Conservation (phyloP, 2,329 filamentous ascomycete species). For the Daldinia eschscholtzii region DNA sequence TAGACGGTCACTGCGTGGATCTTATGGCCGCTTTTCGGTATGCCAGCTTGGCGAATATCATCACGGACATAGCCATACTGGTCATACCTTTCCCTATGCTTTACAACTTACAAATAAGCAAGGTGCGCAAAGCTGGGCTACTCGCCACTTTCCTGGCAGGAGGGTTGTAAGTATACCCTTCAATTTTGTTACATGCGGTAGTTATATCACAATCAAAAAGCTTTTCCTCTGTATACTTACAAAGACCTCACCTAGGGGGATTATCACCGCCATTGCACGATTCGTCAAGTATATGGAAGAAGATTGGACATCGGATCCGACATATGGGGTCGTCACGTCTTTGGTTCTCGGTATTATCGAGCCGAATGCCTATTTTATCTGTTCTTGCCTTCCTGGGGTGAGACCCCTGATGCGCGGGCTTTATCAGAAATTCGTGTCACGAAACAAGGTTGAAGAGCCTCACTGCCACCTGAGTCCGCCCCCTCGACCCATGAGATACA, state of each 20-base stretch:
- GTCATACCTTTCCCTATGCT: conserved; percentile 1
- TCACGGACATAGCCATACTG: conserved; percentile 11
- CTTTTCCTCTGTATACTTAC: not conserved
- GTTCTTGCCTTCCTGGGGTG: conserved; percentile 6
- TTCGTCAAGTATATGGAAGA: not conserved
- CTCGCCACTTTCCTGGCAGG: conserved; percentile 4
- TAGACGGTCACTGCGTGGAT: conserved; percentile 1
- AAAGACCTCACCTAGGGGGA: not conserved
- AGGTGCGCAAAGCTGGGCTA: not conserved
- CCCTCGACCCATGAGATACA: no score
- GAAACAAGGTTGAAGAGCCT: not conserved
- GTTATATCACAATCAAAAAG: not conserved
- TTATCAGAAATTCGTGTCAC: not conserved
- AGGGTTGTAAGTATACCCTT: not conserved
- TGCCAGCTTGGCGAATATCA: conserved; percentile 4
- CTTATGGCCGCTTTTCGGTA: not conserved
- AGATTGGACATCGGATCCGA: not conserved
- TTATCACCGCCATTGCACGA: not conserved
- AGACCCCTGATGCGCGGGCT: conserved; percentile 1
- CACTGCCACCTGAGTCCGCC: not conserved
- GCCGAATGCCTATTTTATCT: conserved; percentile 10
- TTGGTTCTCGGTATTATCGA: conserved; percentile 1
- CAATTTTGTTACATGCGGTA: no score
- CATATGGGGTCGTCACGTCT: not conserved
- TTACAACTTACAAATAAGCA: conserved; percentile 7